Percentiles rank a stretch among this genome's conserved stretches.
These are phyloP conservation scores for Coemansia guatemalensis DNA, from an alignment of 192 early-diverging fungal genomes.

Conservation along the genomic window DNA sequence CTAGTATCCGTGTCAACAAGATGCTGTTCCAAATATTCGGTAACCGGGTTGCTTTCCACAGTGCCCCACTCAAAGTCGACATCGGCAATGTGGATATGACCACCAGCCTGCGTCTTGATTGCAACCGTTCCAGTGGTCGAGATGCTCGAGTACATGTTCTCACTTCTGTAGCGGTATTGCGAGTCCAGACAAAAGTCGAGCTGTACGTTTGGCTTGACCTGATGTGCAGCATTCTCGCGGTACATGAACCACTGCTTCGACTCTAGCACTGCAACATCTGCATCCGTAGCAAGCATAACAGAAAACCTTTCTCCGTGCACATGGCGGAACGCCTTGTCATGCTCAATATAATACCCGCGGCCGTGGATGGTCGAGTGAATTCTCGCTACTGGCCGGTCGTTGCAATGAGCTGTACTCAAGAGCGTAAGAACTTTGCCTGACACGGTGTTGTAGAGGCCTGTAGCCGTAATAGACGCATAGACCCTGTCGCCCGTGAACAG, in stretches of 20 bases:
- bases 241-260: conserved; percentile 80
- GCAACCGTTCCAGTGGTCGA: conserved; percentile 64
- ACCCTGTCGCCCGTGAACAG: conserved; percentile 74
- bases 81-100: too few relatives aligned
- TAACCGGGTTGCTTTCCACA: conserved; percentile 75
- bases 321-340: conserved; percentile 72
- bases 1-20: conserved; percentile 65
- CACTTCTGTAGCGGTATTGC: conserved; percentile 59
- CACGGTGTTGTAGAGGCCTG: conserved; percentile 77
- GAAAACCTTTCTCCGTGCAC: conserved; percentile 66
- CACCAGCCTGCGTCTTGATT: conserved; percentile 56
- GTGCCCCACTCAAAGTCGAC: conserved; percentile 68
- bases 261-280: conserved; percentile 80
- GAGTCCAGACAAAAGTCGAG: conserved; percentile 83
- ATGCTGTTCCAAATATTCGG: conserved; percentile 78
- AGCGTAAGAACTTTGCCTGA: conserved; percentile 86
- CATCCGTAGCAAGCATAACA: conserved; percentile 61
- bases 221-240: conserved; percentile 4
- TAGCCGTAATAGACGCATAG: conserved; percentile 65
- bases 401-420: conserved; percentile 59
- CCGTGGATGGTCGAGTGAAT: conserved; percentile 80
- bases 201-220: conserved; percentile 52
- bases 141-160: conserved; percentile 63
- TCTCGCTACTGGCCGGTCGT: conserved; percentile 64
- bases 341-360: conserved; percentile 73